Conservation (phyloP, 2,329 filamentous ascomycete species). For the Colletotrichum melonis region DNA sequence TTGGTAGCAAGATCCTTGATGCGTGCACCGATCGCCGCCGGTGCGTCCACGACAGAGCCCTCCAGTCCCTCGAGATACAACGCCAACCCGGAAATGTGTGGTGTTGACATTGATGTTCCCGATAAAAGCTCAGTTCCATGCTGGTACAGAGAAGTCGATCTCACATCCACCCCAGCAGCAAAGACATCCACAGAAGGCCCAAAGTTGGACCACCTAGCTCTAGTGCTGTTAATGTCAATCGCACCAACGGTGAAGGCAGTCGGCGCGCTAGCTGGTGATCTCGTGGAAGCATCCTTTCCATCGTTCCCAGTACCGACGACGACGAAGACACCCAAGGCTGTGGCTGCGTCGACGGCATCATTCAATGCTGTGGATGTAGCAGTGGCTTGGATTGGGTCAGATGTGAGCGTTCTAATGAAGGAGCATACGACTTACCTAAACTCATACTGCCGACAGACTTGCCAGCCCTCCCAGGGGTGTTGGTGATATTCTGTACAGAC, state of each 20-base stretch:
- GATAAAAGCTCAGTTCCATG: background rate
- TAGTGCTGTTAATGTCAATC: constrained; percentile 50
- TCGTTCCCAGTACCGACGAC: constrained; percentile 67
- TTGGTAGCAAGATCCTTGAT: constrained; percentile 54
- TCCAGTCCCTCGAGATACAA: constrained; percentile 62
- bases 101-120: background rate
- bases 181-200: constrained; percentile 60
- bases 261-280: constrained; percentile 60
- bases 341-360: constrained; percentile 44
- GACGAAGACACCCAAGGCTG: constrained; percentile 59
- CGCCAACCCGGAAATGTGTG: constrained; percentile 47
- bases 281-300: constrained; percentile 44
- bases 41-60: constrained; percentile 44
- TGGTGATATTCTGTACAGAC: constrained; percentile 6
- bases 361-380: background rate
- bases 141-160: constrained; percentile 42
- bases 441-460: background rate
- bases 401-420: background rate
- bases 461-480: background rate
- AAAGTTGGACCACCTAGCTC: constrained; percentile 61
- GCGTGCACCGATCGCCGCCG: constrained; percentile 53
- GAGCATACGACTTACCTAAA: background rate
- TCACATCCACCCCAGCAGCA: constrained; percentile 58
- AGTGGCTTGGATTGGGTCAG: background rate
- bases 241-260: constrained; percentile 64